Percentiles rank a stretch among this genome's conserved stretches.
Conservation (phyloP, 352 stramenopile species). For the Aphanomyces cochlioides region DNA sequence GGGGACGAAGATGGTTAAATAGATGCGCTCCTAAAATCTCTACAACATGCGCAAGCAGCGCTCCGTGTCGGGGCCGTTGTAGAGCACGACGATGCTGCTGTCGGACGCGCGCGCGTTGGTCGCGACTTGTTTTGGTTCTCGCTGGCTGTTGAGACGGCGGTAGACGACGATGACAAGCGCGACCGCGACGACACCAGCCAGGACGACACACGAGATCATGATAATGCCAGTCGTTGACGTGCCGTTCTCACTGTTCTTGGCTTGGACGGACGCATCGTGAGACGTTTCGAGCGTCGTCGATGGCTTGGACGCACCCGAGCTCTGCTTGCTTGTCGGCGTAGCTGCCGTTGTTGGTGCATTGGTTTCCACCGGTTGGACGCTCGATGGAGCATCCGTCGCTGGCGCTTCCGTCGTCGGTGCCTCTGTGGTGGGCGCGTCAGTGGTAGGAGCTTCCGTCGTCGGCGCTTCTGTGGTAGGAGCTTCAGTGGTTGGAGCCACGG, state of each 20-base stretch:
- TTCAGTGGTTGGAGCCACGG: neutral
- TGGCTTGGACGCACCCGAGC: neutral
- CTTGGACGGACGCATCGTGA: neutral
- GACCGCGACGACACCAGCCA: slow-evolving; percentile 3
- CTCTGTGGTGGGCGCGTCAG: neutral
- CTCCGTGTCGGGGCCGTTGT: neutral
- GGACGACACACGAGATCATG: slow-evolving; percentile 6
- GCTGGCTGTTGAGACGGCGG: neutral
- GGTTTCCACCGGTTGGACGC: neutral
- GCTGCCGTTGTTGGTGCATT: neutral
- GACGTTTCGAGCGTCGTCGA: neutral
- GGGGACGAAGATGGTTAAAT: neutral
- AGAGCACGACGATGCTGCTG: neutral
- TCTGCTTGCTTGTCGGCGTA: neutral
- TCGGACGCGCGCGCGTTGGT: neutral
- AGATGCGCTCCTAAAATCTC: neutral
- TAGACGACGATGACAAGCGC: slow-evolving; percentile 6
- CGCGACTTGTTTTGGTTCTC: neutral
- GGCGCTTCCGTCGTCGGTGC: neutral
- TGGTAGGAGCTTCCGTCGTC: neutral
- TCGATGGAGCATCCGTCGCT: neutral
- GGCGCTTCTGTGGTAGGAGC: neutral
- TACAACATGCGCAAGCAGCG: neutral
- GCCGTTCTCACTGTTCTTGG: neutral
- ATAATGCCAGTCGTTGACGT: neutral